phyloP scores from a whole-genome alignment of 2,329 filamentous ascomycete genomes.

The Cladobotryum protrusum region DNA sequence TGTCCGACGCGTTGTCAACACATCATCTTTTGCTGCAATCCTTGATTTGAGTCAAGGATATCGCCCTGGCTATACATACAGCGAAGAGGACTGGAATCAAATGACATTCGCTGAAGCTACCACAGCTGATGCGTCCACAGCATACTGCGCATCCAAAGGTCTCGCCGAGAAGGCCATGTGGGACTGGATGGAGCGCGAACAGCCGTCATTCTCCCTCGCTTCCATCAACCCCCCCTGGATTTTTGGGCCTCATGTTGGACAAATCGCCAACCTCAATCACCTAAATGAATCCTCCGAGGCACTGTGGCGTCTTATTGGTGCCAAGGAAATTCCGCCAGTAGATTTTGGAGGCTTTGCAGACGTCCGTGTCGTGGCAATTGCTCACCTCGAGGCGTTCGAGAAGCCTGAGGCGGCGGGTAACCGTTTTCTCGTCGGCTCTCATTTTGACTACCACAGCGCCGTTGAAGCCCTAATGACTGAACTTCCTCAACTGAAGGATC shows the following conservation, averaged over 20 bases:
- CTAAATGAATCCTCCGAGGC: slow-evolving; percentile 16
- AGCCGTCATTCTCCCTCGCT: slow-evolving; percentile 51
- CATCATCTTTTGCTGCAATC: slow-evolving; percentile 42
- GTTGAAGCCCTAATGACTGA: slow-evolving; percentile 46
- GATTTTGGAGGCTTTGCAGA: slow-evolving; percentile 43
- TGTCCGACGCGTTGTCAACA: slow-evolving; percentile 58
- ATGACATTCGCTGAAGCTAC: slow-evolving; percentile 21
- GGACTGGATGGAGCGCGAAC: slow-evolving; percentile 31
- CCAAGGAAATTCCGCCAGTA: slow-evolving; percentile 14
- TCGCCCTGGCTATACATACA: slow-evolving; percentile 24
- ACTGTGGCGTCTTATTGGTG: slow-evolving; percentile 14
- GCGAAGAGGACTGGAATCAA: slow-evolving; percentile 22
- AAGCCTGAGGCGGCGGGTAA: slow-evolving; percentile 50
- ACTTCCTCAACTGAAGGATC: slow-evolving; percentile 39
- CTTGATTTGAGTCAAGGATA: slow-evolving; percentile 32
- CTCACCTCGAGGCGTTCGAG: slow-evolving; percentile 52
- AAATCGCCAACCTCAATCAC: slow-evolving; percentile 10
- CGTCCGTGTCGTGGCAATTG: slow-evolving; percentile 52
- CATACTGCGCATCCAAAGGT: slow-evolving; percentile 29
- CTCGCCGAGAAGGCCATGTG: slow-evolving; percentile 64
- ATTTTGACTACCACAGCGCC: slow-evolving; percentile 55
- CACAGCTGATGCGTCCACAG: slow-evolving; percentile 12
- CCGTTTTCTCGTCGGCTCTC: slow-evolving; percentile 56
- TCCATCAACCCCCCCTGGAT: slow-evolving; percentile 58
- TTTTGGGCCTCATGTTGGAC: slow-evolving; percentile 49